A percentile compares a stretch with the other conserved stretches of the same genome.
Evolutionary conservation across 306 rosid species (phyloP).

Genomic region (Cucurbita argyrosperma): DNA sequence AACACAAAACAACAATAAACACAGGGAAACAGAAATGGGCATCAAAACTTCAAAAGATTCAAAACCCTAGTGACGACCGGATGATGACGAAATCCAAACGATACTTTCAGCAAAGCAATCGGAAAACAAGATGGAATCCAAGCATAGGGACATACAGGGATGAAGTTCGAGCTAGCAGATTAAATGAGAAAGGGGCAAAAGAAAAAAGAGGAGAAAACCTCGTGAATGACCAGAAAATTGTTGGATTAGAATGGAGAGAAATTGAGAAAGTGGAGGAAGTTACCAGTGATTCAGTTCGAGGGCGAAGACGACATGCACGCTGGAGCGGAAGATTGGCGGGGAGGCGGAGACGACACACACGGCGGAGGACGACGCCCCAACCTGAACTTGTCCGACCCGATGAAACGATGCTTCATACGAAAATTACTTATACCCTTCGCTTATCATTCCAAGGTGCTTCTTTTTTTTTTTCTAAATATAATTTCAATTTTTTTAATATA

Average conservation of each 20-base stretch:
- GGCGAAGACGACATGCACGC: neutral
- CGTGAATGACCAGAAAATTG: neutral
- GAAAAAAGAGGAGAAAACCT: neutral
- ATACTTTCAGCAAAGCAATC: neutral
- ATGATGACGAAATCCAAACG: neutral
- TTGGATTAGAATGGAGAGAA: neutral
- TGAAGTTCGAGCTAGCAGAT: neutral
- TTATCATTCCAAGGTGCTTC: neutral
- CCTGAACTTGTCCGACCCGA: neutral
- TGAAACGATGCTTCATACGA: neutral
- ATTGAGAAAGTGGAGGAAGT: neutral
- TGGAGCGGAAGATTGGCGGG: neutral
- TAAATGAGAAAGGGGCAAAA: neutral
- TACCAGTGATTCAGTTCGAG: neutral
- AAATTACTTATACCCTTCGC: neutral
- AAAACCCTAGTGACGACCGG: neutral
- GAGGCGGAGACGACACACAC: neutral
- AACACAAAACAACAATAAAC: neutral
- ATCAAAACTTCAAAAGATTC: neutral
- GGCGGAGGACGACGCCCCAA: slow-evolving; percentile 1
- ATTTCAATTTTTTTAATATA: too few species aligned
- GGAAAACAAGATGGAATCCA: neutral
- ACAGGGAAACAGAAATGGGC: neutral
- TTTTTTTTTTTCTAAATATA: too few species aligned
- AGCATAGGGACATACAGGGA: neutral